Conservation (phyloP, 306 rosid genomes). For the Dryas octopetala region DNA sequence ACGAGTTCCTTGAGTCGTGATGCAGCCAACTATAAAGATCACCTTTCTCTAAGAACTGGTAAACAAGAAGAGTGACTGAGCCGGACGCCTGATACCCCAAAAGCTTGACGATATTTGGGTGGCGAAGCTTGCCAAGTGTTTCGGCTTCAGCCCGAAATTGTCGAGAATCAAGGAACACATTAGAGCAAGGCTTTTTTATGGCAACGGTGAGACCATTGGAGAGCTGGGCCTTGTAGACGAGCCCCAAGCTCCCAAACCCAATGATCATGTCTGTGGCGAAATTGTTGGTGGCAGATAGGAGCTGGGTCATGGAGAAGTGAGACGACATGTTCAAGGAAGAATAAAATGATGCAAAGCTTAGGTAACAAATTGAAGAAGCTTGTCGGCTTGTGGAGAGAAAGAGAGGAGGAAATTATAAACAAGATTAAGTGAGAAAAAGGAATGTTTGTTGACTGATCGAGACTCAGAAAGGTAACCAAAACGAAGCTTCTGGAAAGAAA, state of each 20-base stretch:
- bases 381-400: too few relatives aligned
- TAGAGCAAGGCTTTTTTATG: constrained; percentile 69
- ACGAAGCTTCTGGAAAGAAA: too few relatives aligned
- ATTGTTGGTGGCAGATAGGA: constrained; percentile 52
- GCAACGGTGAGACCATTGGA: constrained; percentile 68
- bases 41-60: constrained; percentile 71
- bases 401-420: too few relatives aligned
- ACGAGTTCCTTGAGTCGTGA: constrained; percentile 34
- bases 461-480: too few relatives aligned
- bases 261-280: constrained; percentile 66
- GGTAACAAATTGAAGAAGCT: too few relatives aligned
- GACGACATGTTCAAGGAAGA: too few relatives aligned
- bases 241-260: constrained; percentile 93
- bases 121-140: constrained; percentile 62
- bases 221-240: constrained; percentile 82
- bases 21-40: constrained; percentile 81
- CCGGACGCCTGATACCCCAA: constrained; percentile 68
- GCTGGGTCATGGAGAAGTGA: too few relatives aligned
- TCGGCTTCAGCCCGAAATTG: constrained; percentile 95
- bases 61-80: constrained; percentile 51
- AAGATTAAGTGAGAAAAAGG: too few relatives aligned
- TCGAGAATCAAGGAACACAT: constrained; percentile 90
- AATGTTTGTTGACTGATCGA: too few relatives aligned
- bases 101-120: constrained; percentile 66
- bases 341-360: too few relatives aligned